Evolutionary conservation across 768 basidiomycete species (phyloP).

Genomic region (Phylloporus arenicola): DNA sequence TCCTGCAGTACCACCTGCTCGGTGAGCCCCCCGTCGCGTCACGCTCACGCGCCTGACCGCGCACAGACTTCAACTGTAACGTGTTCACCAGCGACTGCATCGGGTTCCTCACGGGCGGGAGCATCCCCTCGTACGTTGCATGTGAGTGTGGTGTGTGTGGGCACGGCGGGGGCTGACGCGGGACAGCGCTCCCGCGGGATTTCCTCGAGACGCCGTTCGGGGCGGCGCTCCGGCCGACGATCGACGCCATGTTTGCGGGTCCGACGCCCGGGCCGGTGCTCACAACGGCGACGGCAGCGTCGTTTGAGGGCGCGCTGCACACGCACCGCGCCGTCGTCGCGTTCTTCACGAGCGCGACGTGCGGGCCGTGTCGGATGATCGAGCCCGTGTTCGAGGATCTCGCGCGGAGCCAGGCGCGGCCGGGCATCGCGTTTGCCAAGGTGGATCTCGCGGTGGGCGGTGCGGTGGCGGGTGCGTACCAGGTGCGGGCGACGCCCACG

Average conservation of each 20-base stretch:
- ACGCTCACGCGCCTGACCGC: too few relatives aligned
- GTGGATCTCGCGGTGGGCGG: slow-evolving; percentile 73
- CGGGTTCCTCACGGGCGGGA: slow-evolving; percentile 79
- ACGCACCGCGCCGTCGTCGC: slow-evolving; percentile 70
- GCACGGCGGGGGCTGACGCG: background rate
- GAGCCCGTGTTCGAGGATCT: slow-evolving; percentile 79
- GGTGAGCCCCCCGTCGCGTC: slow-evolving; percentile 36
- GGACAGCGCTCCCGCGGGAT: slow-evolving; percentile 66
- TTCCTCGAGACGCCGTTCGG: slow-evolving; percentile 90
- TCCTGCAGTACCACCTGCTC: slow-evolving; percentile 72
- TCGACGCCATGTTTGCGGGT: slow-evolving; percentile 77
- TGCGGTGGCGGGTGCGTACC: slow-evolving; percentile 55
- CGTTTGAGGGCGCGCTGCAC: slow-evolving; percentile 60
- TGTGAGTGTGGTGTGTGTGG: slow-evolving; percentile 35
- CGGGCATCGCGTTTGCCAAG: slow-evolving; percentile 67
- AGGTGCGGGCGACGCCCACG: slow-evolving; percentile 76
- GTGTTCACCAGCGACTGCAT: slow-evolving; percentile 87
- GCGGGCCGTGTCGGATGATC: slow-evolving; percentile 78
- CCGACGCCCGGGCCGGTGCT: slow-evolving; percentile 41
- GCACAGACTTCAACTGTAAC: slow-evolving; percentile 92
- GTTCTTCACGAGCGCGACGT: slow-evolving; percentile 75
- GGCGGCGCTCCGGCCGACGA: slow-evolving; percentile 77
- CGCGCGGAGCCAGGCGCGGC: slow-evolving; percentile 54
- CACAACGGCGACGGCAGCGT: slow-evolving; percentile 66
- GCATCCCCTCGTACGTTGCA: slow-evolving; percentile 78